Evolutionary conservation across 352 stramenopile genomes (phyloP).

Genomic region (Pythium utonaiense): DNA sequence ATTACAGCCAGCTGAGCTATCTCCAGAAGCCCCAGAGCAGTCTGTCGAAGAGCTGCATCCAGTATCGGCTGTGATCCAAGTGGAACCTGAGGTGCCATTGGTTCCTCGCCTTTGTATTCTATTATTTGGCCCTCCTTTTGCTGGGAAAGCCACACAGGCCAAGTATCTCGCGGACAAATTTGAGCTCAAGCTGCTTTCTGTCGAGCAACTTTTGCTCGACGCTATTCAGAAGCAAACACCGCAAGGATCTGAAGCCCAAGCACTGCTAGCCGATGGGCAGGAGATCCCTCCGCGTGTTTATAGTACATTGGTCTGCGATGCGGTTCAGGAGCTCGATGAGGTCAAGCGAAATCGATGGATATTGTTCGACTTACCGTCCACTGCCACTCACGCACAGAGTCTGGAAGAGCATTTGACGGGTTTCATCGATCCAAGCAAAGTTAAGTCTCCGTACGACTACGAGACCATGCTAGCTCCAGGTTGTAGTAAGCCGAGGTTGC

Average conservation of each 20-base stretch:
- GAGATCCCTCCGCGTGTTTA: constrained; percentile 52
- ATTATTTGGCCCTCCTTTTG: constrained; percentile 56
- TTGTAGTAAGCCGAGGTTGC: constrained; percentile 29
- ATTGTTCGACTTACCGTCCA: constrained; percentile 60
- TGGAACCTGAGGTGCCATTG: background rate
- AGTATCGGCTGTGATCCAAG: background rate
- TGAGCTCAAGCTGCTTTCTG: constrained; percentile 47
- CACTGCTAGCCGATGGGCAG: constrained; percentile 31
- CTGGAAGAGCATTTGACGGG: constrained; percentile 59
- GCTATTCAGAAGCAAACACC: constrained; percentile 29
- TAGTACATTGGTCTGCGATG: constrained; percentile 35
- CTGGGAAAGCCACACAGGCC: constrained; percentile 54
- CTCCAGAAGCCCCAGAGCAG: background rate
- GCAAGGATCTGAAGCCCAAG: constrained; percentile 27
- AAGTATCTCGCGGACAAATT: constrained; percentile 45
- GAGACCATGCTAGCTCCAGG: constrained; percentile 51
- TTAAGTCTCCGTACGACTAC: constrained; percentile 48
- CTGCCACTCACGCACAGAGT: constrained; percentile 32
- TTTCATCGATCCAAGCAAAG: constrained; percentile 39
- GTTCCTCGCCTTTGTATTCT: constrained; percentile 39
- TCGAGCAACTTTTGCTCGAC: constrained; percentile 38
- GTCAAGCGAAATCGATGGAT: constrained; percentile 43
- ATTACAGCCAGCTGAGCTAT: background rate
- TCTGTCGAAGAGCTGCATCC: background rate
- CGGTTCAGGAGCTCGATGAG: constrained; percentile 24